Evolutionary conservation across 805 yeast species (phyloP), one percentile per base, ranked within the genome.

Genomic region (Blastobotrys robertii): DNA sequence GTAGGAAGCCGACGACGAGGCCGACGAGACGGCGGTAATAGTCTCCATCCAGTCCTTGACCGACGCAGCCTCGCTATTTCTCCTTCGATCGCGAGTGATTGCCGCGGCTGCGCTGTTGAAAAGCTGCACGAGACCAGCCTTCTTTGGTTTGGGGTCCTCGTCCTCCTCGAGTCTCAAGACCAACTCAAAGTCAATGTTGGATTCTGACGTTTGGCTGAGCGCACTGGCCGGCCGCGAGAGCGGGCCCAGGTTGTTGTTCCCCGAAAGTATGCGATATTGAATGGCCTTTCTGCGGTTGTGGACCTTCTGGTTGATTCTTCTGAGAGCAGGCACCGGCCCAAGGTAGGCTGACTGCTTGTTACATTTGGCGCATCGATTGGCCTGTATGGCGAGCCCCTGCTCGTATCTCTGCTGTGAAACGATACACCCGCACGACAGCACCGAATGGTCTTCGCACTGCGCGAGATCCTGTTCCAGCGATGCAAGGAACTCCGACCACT

Each of bases 351-450:
- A 19, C 3, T 12, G 30, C 4, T 19, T 4, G 3, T 12, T n/a
- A n/a, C 42, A 39, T 7, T 8, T 25, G 19, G 36, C 37, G 14
- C 42, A 39, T 39, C 8, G 15, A 11, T 9, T 34, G 7, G 15
- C 32, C 30, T n/a, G 16, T 4, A 8, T 39, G 14, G 12, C n/a
- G 19, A 38, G 22, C 10, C 12, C 32, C 7, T 30, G 29, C 34
- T 45, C 52, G n/a, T 48, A 42, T 19, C 25, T 19, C 25, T 19
- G 25, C 6, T 19, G 25, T 19, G 25, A 19, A 9, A 48, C 42
- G 12, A 47, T 33, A 36, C 53, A 50, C 12, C 53, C 53, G 33
- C 53, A 50, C 8, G 45, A n/a, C 19, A 47, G 37, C 9, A 41
- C 38, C 15, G 36, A 37, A 10, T 41, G 41, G 35, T 50, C 50